Base-by-base conservation (phyloP, 345 rosid genomes). In the rapeseed (Brassica napus) region DNA sequence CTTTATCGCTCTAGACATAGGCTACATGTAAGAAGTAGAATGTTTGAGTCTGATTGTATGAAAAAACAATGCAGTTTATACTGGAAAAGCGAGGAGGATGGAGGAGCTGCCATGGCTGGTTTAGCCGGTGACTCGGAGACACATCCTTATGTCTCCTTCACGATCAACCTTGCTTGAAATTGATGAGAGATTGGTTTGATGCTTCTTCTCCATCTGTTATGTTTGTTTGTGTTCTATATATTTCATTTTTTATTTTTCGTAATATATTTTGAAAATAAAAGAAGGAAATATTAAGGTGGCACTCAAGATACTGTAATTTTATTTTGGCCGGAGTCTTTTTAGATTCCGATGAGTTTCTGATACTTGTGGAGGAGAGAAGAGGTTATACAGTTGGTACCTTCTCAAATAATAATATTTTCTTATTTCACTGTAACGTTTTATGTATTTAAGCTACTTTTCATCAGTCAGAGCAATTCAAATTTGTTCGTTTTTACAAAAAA, bases 51-150 rank as follows among this genome's bases (percentile, higher is more conserved):
- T 64, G 6, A 72, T 68, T 65, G 68, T 59, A 3, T 54, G 58
- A 49, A 69, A 4, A 31, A 31, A 42, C 12, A 57, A 21, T 85
- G 88, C 95, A 96, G 99, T 86, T 73, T 83, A 47, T 92, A 68
- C 89, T 96, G 99, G 99, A 92, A 91, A 86, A 73, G 91, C 18
- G 99, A 89, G 79, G 98, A 96, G 44, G 99, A 96, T 59, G 86
- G 65, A 1, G 98, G 92, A 83, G 97, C 89, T 78, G 92, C 86
- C 28, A 86, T 93, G 87, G 91, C 85, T 26, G 97, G 91, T 69
- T 81, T 93, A 44, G 98, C 88, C 34, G 97, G 94, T 7, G 99
- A 96, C 16, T 82, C 86, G 0, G 99, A 92, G 68, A 32, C 89
- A 11, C 79, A 95, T 81, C 94, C 98, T 0, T 96, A 96, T 9